A percentile compares a stretch with the other conserved stretches of the same genome.
phyloP scores from a whole-genome alignment of 371 early-diverging fungal species.

The Actinomucor elegans region DNA sequence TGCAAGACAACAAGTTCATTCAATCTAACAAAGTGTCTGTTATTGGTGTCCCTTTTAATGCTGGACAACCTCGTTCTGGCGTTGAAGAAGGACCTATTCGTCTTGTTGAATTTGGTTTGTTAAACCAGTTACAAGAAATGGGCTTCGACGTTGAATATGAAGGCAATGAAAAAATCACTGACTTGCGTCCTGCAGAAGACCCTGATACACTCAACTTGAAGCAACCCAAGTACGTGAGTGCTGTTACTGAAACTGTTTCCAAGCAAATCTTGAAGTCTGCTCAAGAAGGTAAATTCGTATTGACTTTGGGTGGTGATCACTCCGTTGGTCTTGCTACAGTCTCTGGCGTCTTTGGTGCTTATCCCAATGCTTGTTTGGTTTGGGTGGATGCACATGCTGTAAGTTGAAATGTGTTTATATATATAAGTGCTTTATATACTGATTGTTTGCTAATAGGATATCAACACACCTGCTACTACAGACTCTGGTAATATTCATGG shows the following conservation, averaged over 20 bases:
- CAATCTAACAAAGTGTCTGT: conserved; percentile 32
- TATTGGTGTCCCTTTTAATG: conserved; percentile 73
- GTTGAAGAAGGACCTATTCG: conserved; percentile 89
- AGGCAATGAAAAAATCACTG: conserved; percentile 60
- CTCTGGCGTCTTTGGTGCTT: conserved; percentile 75
- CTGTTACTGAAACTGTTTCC: conserved; percentile 71
- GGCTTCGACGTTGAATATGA: conserved; percentile 79
- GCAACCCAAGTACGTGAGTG: conserved; percentile 83
- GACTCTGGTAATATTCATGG: conserved; percentile 95
- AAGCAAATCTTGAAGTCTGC: conserved; percentile 60
- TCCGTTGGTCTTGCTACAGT: conserved; percentile 92
- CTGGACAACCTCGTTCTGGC: conserved; percentile 81
- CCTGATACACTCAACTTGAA: conserved; percentile 77
- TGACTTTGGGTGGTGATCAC: conserved; percentile 97
- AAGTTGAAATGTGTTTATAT: too few species aligned
- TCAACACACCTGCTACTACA: conserved; percentile 92
- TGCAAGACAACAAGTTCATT: conserved; percentile 24
- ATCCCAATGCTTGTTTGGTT: conserved; percentile 87
- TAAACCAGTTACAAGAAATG: conserved; percentile 79
- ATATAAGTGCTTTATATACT: too few species aligned
- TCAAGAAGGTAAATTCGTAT: conserved; percentile 74
- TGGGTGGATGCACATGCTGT: conserved; percentile 98
- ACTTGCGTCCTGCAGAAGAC: conserved; percentile 61
- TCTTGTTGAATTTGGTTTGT: conserved; percentile 82
- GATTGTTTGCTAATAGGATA: too few species aligned